phyloP scores from a whole-genome alignment of 2,329 filamentous ascomycete species.

The Metarhizium robertsii region DNA sequence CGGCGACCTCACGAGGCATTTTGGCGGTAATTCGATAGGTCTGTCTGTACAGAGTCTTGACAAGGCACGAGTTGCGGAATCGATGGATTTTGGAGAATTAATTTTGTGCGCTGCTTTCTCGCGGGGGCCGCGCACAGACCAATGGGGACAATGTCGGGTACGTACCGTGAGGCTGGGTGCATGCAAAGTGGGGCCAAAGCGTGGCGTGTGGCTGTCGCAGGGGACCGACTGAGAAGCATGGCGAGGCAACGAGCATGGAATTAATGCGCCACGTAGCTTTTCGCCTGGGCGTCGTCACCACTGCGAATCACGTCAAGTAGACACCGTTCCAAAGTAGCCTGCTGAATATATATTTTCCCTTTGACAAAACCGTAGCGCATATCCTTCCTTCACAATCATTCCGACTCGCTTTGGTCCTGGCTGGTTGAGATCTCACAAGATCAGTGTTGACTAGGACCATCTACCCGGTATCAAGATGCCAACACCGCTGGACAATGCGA shows the following conservation, averaged over 20 bases:
- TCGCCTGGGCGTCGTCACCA: slow-evolving; percentile 1
- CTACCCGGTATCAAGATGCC: slow-evolving; percentile 42
- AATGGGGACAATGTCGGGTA: neutral
- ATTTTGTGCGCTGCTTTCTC: slow-evolving; percentile 17
- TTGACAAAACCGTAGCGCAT: neutral
- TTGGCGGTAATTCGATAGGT: slow-evolving; percentile 46
- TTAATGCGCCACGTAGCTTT: neutral
- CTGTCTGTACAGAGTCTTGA: slow-evolving; percentile 13
- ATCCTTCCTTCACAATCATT: neutral
- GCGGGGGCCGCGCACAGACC: slow-evolving; percentile 15
- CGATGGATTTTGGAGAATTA: slow-evolving; percentile 15
- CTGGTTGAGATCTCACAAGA: no score
- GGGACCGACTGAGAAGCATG: no score
- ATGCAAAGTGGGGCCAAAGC: neutral
- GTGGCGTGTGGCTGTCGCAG: slow-evolving; percentile 4
- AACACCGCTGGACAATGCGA: slow-evolving; percentile 56
- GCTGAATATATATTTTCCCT: neutral
- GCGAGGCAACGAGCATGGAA: neutral
- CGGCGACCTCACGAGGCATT: slow-evolving; percentile 97
- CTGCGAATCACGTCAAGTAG: neutral
- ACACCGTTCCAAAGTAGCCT: neutral
- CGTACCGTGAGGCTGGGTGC: slow-evolving; percentile 1
- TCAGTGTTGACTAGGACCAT: neutral
- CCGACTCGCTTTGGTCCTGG: neutral
- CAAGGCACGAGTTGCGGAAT: slow-evolving; percentile 6